Conservation (phyloP, 805 yeast species). For the Lachancea meyersii region DNA sequence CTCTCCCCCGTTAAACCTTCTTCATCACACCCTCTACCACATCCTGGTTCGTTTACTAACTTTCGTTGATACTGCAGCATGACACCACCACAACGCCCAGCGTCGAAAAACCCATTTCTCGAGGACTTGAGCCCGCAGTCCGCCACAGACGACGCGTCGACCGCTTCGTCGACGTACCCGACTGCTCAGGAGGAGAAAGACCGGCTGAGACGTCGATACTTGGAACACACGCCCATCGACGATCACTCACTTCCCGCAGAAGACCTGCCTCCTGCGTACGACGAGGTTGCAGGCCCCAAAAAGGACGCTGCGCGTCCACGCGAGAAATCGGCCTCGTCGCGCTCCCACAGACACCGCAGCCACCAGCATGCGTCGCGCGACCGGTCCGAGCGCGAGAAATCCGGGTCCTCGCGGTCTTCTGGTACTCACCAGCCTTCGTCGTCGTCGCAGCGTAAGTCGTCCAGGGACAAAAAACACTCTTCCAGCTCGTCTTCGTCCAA, state of each 20-base stretch:
- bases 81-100: slow-evolving; percentile 15
- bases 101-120: slow-evolving; percentile 32
- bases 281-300: slow-evolving; percentile 56
- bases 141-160: slow-evolving; percentile 1
- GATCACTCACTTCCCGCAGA: slow-evolving; percentile 8
- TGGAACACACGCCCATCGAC: slow-evolving; percentile 20
- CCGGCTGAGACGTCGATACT: slow-evolving; percentile 28
- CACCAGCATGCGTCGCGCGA: too few species aligned
- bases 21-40: too few species aligned
- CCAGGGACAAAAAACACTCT: background rate
- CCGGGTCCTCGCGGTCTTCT: slow-evolving; percentile 9
- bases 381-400: slow-evolving; percentile 42
- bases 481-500: slow-evolving; percentile 10
- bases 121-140: slow-evolving; percentile 20
- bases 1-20: too few species aligned
- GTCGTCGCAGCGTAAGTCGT: background rate
- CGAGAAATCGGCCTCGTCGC: slow-evolving; percentile 37
- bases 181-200: slow-evolving; percentile 31
- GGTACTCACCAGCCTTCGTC: too few species aligned
- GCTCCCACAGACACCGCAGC: slow-evolving; percentile 11
- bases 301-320: slow-evolving; percentile 44
- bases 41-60: too few species aligned
- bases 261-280: slow-evolving; percentile 59
- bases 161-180: slow-evolving; percentile 26
- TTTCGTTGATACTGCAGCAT: slow-evolving; percentile 9